Conservation (phyloP, 2,329 filamentous ascomycete genomes). For the Fusarium annulatum region DNA sequence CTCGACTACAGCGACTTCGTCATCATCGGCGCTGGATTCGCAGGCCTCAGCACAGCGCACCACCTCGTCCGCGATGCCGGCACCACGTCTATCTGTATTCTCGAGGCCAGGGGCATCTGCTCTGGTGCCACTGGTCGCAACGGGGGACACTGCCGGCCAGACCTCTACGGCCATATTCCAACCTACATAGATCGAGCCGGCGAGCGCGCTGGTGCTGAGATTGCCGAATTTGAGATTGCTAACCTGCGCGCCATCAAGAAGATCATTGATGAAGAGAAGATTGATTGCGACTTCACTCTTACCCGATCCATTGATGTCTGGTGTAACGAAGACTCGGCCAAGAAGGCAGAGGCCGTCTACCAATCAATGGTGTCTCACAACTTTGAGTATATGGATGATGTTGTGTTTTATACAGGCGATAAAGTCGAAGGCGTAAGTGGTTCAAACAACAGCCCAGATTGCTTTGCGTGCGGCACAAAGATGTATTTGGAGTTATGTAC, state of each 20-base stretch:
- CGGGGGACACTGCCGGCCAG: background rate
- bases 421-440: slow-evolving; percentile 9
- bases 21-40: background rate
- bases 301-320: slow-evolving; percentile 4
- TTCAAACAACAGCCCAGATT: too few species aligned
- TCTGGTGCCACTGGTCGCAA: slow-evolving; percentile 8
- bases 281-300: slow-evolving; percentile 8
- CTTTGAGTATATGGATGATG: slow-evolving; percentile 9
- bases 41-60: background rate
- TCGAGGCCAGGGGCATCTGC: background rate
- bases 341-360: slow-evolving; percentile 1
- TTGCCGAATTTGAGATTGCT: background rate
- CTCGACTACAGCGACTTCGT: background rate
- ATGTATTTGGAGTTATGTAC: too few species aligned
- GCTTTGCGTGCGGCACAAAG: background rate
- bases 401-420: slow-evolving; percentile 3
- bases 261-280: slow-evolving; percentile 7
- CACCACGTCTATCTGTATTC: background rate
- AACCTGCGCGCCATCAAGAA: slow-evolving; percentile 1
- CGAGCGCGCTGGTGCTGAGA: background rate
- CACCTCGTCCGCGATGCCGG: background rate
- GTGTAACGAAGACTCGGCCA: slow-evolving; percentile 1
- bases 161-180: background rate
- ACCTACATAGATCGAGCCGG: slow-evolving; percentile 5
- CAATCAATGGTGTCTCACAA: background rate